Conservation (phyloP, 148 eudicot genomes). For the Camellia granthamiana region DNA sequence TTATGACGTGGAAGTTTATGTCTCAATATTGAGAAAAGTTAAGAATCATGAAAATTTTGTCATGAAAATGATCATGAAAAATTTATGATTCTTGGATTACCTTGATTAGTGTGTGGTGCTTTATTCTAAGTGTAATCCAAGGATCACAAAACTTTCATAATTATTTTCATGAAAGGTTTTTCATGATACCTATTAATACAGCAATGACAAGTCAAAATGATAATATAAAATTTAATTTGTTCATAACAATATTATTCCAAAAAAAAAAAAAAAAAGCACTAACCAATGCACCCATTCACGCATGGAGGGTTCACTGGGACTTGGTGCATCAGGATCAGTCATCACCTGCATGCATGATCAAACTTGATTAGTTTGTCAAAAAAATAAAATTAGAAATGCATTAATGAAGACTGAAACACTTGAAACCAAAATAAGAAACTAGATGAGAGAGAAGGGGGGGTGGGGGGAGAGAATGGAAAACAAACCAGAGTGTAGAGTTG, state of each 20-base stretch:
- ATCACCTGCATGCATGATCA: slow-evolving; percentile 33
- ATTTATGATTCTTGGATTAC: too few species aligned
- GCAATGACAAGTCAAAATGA: too few species aligned
- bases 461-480: neutral
- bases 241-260: neutral
- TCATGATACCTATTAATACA: too few species aligned
- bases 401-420: neutral
- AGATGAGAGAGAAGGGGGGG: neutral
- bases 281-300: slow-evolving; percentile 71
- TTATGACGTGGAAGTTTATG: too few species aligned
- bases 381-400: neutral
- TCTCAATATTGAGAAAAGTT: too few species aligned
- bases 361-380: neutral
- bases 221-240: too few species aligned
- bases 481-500: slow-evolving; percentile 44
- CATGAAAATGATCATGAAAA: too few species aligned
- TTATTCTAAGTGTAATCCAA: too few species aligned
- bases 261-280: neutral
- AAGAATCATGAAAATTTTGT: too few species aligned
- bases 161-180: too few species aligned
- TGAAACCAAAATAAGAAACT: neutral
- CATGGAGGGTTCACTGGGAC: slow-evolving; percentile 64
- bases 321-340: slow-evolving; percentile 80
- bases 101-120: too few species aligned
- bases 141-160: too few species aligned